Evolutionary conservation across 2,329 filamentous ascomycete species (phyloP).

Genomic region (Diaporthe capsici): DNA sequence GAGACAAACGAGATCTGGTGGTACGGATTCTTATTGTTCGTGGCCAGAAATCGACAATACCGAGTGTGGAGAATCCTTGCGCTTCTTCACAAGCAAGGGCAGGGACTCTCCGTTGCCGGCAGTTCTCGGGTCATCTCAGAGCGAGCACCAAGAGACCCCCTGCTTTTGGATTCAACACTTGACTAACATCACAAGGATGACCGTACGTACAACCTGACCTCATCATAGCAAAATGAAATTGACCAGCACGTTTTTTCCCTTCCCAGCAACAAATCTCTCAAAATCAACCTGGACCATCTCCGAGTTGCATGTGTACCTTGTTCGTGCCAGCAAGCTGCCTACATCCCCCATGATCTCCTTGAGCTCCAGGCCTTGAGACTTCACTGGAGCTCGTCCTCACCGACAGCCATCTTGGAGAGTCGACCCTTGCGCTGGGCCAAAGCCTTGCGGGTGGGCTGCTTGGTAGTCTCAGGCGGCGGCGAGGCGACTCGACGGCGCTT

Average conservation of each 20-base stretch:
- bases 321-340: not conserved
- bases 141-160: constrained; percentile 7
- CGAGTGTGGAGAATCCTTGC: constrained; percentile 34
- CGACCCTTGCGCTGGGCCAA: not conserved
- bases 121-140: constrained; percentile 25
- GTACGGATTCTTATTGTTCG: constrained; percentile 1
- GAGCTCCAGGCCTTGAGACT: not conserved
- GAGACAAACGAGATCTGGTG: not conserved
- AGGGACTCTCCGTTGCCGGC: constrained; percentile 1
- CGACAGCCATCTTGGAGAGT: not conserved
- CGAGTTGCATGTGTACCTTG: not conserved
- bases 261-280: not conserved
- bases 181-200: not conserved
- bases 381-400: not conserved
- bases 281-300: not conserved
- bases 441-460: not conserved
- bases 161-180: not conserved
- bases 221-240: not conserved
- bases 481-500: constrained; percentile 31
- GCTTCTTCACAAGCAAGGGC: not conserved
- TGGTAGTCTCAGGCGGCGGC: not conserved
- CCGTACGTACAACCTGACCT: not conserved
- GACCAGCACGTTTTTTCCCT: not conserved
- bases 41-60: constrained; percentile 12
- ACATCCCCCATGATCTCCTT: no score